Base-by-base conservation (phyloP, 768 basidiomycete species). In the Termitomyces sp. region DNA sequence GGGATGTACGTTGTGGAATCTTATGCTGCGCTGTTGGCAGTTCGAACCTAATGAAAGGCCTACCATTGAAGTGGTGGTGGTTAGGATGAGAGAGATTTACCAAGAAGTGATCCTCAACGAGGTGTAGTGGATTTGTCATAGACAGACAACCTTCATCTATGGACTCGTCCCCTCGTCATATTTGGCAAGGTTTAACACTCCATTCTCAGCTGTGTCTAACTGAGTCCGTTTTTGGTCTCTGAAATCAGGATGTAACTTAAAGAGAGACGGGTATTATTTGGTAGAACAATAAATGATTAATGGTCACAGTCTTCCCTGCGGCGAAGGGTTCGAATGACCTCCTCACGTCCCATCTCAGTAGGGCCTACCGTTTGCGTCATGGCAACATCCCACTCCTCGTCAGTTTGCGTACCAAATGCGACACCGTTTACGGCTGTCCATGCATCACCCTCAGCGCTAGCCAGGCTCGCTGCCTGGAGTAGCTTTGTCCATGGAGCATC, bases 401-500 rank as follows among this genome's bases (percentile, higher is more conserved):
- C 80, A 50, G 69, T 65, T 15, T 69, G 71, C 28, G 74, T 59
- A 32, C 83, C 83, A 66, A 87, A 86, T 13, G 84, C 84, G 12
- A 75, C 71, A 36, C 78, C 70, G 44, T 79, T 71, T 15, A 87
- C 73, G 48, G 69, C 73, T 5, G 77, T 70, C 80, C 88, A 88
- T 39, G 69, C 69, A 8, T 79, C 78, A 6, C 82, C 83, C 46
- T 90, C 86, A 22, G 87, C 73, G 2, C 81, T 84, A 24, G 94
- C 75, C 28, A 98, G 67, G 51, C 84, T 81, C 18, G 84, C 89
- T 1, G 90, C 89, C 59, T 89, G 87, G 18, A 90, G 70, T 40
- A 96, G 76, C 58, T 80, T 80, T 54, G 82, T 76, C 94, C 96
- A 96, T 3, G 93, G 91, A 0, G 81, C 83, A 69, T 90, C 89